Base-by-base conservation (phyloP, 441 rosid species). In the Adansonia grandidieri region DNA sequence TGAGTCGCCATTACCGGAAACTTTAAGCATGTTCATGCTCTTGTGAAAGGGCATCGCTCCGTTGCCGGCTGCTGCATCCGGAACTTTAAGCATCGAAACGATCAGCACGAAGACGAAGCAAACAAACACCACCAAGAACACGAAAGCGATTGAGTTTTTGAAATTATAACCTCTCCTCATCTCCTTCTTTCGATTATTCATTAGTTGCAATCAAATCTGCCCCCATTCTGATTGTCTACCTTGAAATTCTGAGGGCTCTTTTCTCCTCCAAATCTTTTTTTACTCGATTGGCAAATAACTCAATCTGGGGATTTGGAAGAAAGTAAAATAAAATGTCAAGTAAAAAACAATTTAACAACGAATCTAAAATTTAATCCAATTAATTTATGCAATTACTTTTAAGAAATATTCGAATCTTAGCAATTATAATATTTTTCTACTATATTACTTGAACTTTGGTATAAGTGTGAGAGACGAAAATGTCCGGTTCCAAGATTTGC, bases 51-150 rank as follows among this genome's bases (percentile, higher is more conserved):
- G 64, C 58, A 44, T 56, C n/a, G 72, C 72, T 22, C 28, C 50
- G 4, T 77, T 77, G 40, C 80, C 54, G 13, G 76, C 37, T 15
- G 87, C 60, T 9, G 79, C 75, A 51, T 88, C 91, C 5, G 91
- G 94, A 74, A 89, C 89, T 83, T 76, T 79, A 48, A 86, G 85
- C 50, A 84, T 56, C 19, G 92, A 82, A n/a, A 87, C 6, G 62
- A 82, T 73, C 61, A 88, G 20, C 19, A 88, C 76, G 62, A 74
- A 15, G 50, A 86, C 64, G 82, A 88, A 91, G 75, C 88, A 89
- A 32, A 80, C 2, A 15, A 81, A 88, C n/a, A 88, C 82, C 62
- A 84, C 84, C 13, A 73, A 4, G 17, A 85, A 81, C 4, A 88
- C 84, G 62, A 85, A 81, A 75, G 86, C 85, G 19, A 76, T 54